Evolutionary conservation across 2,329 filamentous ascomycete species (phyloP).

Genomic region (Colletotrichum plurivorum): DNA sequence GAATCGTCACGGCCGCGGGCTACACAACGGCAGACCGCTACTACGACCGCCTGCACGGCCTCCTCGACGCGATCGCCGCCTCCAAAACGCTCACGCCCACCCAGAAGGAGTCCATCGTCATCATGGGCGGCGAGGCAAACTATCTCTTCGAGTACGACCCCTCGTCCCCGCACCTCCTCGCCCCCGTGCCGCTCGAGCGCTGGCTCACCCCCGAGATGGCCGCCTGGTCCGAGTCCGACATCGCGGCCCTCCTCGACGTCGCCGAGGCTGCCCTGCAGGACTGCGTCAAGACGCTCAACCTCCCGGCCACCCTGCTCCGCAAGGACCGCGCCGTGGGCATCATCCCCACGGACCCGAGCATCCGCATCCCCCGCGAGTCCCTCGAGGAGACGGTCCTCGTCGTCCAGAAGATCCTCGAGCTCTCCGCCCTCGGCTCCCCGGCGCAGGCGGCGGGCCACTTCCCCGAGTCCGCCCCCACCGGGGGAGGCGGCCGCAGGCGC

Average conservation of each 20-base stretch:
- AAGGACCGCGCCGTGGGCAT: slow-evolving; percentile 92
- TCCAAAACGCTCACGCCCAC: slow-evolving; percentile 71
- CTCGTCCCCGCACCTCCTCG: slow-evolving; percentile 75
- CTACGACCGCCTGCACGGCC: slow-evolving; percentile 87
- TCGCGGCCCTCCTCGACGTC: slow-evolving; percentile 86
- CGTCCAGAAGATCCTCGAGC: slow-evolving; percentile 91
- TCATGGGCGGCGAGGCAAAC: slow-evolving; percentile 97
- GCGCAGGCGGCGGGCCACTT: slow-evolving; percentile 44
- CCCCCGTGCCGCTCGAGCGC: slow-evolving; percentile 73
- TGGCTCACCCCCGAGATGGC: slow-evolving; percentile 88
- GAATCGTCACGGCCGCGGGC: slow-evolving; percentile 96
- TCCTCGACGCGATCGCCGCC: slow-evolving; percentile 82
- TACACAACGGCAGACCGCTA: slow-evolving; percentile 92
- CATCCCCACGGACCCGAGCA: slow-evolving; percentile 73
- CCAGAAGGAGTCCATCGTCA: slow-evolving; percentile 84
- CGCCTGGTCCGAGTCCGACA: slow-evolving; percentile 82
- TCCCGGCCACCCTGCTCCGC: slow-evolving; percentile 85
- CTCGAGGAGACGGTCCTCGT: slow-evolving; percentile 97
- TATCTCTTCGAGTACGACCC: slow-evolving; percentile 89
- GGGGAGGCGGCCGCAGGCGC: slow-evolving; percentile 41
- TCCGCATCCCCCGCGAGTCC: slow-evolving; percentile 85
- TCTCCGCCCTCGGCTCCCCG: slow-evolving; percentile 68
- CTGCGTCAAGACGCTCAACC: slow-evolving; percentile 82
- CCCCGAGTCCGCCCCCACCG: slow-evolving; percentile 25
- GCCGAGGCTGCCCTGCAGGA: slow-evolving; percentile 88